A percentile compares a stretch with the other conserved stretches of the same genome.
Evolutionary conservation across 169 alveolate species (phyloP).

Genomic region (Theileria sp.): DNA sequence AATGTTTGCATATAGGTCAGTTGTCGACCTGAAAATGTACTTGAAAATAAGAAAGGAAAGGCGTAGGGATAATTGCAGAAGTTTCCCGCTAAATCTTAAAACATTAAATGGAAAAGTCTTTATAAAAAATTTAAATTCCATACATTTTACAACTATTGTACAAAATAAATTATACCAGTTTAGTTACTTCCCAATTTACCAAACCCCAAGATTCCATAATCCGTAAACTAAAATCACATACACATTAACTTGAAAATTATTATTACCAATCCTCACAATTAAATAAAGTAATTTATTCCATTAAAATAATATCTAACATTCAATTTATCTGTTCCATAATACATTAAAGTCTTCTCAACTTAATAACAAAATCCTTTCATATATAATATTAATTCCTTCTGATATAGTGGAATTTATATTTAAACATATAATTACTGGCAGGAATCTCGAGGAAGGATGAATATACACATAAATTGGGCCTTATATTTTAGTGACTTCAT

Average conservation of each 20-base stretch:
- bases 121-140: constrained; percentile 24
- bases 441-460: neutral
- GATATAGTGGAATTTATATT: neutral
- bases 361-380: neutral
- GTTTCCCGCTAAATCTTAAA: constrained; percentile 3
- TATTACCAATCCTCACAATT: neutral
- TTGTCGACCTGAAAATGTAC: constrained; percentile 4
- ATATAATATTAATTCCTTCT: neutral
- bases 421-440: neutral
- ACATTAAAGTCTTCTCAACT: neutral
- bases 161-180: neutral
- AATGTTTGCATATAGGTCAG: constrained; percentile 17
- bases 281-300: too few relatives aligned
- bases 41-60: constrained; percentile 5
- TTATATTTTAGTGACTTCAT: neutral
- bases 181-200: neutral
- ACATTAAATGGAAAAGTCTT: constrained; percentile 22
- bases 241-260: neutral
- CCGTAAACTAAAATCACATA: neutral
- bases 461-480: neutral
- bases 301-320: too few relatives aligned
- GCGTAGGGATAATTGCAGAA: neutral
- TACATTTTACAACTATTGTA: constrained; percentile 12
- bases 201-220: neutral
- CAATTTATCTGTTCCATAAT: neutral